A percentile compares a stretch with the other conserved stretches of the same genome.
These are phyloP conservation scores for Diplodia seriata DNA, from an alignment of 2,329 filamentous ascomycete genomes.

Conservation along the genomic window DNA sequence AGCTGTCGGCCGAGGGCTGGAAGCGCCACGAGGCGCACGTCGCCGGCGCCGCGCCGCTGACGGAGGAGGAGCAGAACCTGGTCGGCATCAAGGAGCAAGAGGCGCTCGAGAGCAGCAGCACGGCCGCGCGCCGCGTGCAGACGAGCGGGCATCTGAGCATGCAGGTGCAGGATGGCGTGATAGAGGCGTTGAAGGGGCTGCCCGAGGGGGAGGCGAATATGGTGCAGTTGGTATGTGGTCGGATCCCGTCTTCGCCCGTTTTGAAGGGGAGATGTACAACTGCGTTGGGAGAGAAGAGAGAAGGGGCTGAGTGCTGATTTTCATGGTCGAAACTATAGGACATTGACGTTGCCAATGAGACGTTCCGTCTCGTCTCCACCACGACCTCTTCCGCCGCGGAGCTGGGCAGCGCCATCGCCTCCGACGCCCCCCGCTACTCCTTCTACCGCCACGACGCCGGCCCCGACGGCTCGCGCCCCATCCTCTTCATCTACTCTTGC, in stretches of 20 bases:
- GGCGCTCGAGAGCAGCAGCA: conserved; percentile 74
- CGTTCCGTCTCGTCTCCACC: conserved; percentile 68
- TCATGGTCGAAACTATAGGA: conserved; percentile 61
- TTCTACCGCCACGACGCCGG: conserved; percentile 73
- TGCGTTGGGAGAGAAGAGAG: neutral
- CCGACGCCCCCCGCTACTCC: conserved; percentile 75
- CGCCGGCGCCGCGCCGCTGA: conserved; percentile 69
- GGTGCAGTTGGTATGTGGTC: conserved; percentile 69
- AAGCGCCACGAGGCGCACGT: conserved; percentile 73
- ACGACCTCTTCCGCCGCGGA: conserved; percentile 62
- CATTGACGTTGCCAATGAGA: conserved; percentile 75
- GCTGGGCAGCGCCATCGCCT: conserved; percentile 67
- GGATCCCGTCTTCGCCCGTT: too few relatives aligned
- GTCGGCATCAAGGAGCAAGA: conserved; percentile 76
- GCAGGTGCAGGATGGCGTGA: conserved; percentile 66
- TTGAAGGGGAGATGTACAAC: neutral
- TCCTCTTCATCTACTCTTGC: conserved; percentile 85
- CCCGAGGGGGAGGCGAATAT: conserved; percentile 59
- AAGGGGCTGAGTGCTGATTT: conserved; percentile 63
- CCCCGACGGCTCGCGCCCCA: conserved; percentile 60
- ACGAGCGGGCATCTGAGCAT: conserved; percentile 53
- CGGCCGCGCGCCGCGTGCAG: conserved; percentile 55
- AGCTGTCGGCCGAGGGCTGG: conserved; percentile 74
- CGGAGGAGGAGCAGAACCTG: conserved; percentile 76
- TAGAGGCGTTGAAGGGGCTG: conserved; percentile 68